A percentile compares a stretch with the other conserved stretches of the same genome.
Conservation (phyloP, 306 rosid genomes). For the Fagus sylvatica region DNA sequence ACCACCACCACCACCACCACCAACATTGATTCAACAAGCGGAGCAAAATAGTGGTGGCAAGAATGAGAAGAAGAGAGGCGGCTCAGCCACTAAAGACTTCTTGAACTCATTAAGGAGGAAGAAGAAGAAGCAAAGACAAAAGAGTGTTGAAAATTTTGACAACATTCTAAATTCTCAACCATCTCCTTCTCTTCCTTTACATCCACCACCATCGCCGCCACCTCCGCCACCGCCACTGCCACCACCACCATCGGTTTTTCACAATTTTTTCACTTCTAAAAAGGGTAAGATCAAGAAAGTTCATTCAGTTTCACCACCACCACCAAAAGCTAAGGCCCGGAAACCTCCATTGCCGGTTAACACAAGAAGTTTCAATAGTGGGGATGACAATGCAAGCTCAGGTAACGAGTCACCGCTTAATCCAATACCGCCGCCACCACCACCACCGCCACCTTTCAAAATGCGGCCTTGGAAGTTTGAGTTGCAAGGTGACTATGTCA, state of each 20-base stretch:
- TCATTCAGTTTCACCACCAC: constrained; percentile 22
- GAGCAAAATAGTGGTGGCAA: constrained; percentile 35
- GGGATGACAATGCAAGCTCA: constrained; percentile 24
- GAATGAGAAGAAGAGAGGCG: constrained; percentile 46
- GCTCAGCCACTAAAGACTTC: constrained; percentile 54
- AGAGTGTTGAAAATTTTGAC: constrained; percentile 58
- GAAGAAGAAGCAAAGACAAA: constrained; percentile 66
- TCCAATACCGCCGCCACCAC: constrained; percentile 72
- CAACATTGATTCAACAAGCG: not conserved
- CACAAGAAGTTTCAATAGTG: constrained; percentile 22
- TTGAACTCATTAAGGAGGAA: constrained; percentile 44
- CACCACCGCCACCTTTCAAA: constrained; percentile 65
- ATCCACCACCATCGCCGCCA: constrained; percentile 25
- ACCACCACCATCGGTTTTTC: constrained; percentile 53
- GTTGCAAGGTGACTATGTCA: constrained; percentile 71
- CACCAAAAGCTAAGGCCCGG: not conserved
- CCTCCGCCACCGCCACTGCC: constrained; percentile 48
- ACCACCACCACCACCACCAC: no score
- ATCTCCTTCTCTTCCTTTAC: constrained; percentile 13
- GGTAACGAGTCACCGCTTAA: constrained; percentile 61
- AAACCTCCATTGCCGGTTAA: constrained; percentile 28
- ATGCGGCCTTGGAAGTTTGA: constrained; percentile 48
- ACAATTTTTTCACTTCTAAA: constrained; percentile 46
- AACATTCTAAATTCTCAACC: constrained; percentile 32
- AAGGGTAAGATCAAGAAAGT: constrained; percentile 50